Conservation (phyloP, 371 early-diverging fungal species). For the Mortierella sp. region DNA sequence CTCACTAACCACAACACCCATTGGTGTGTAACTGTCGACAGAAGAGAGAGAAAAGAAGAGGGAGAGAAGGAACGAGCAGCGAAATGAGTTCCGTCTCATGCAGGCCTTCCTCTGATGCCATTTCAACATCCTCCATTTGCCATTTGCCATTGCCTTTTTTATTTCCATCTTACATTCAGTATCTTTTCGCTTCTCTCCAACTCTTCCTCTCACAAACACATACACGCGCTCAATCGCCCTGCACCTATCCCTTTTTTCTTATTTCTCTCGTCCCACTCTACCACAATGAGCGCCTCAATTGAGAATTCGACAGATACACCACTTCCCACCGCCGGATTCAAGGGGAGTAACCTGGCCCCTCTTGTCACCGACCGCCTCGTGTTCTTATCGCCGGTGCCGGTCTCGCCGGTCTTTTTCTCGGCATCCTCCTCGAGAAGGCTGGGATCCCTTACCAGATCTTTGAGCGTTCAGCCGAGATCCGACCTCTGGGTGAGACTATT, state of each 20-base stretch:
- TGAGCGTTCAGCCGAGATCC: conserved; percentile 7
- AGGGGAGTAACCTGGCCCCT: neutral
- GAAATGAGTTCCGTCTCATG: no score
- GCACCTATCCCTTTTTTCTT: neutral
- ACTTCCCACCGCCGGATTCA: neutral
- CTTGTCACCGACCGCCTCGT: neutral
- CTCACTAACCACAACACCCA: no score
- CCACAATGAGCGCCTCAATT: neutral
- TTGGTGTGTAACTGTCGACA: no score
- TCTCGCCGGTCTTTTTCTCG: conserved; percentile 15
- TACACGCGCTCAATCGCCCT: no score
- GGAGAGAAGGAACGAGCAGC: no score
- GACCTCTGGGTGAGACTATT: conserved; percentile 12
- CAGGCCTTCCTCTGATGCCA: no score
- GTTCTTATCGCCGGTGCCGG: conserved; percentile 20
- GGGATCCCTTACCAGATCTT: conserved; percentile 22
- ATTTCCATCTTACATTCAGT: neutral
- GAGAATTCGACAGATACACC: neutral
- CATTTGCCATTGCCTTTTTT: neutral
- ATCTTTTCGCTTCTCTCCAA: neutral
- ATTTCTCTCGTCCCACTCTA: neutral
- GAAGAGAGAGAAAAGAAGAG: no score
- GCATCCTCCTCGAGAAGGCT: conserved; percentile 16
- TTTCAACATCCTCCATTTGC: no score
- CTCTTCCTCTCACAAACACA: no score